Evolutionary conservation across 108 stramenopile genomes (phyloP).

Genomic region (Fistulifera solaris): DNA sequence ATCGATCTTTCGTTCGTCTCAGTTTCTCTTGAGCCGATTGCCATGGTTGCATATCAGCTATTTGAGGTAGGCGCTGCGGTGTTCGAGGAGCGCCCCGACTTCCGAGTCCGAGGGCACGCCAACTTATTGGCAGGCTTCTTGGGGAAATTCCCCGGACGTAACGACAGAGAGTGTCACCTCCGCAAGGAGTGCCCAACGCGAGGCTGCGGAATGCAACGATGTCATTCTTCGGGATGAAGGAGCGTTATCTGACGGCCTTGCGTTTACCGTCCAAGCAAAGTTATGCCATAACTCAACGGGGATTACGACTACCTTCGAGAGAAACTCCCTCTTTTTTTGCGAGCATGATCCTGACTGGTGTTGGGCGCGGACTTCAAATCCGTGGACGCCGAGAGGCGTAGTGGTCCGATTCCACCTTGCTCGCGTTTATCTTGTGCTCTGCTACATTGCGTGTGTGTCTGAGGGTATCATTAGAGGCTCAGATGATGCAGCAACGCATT

Average conservation of each 20-base stretch:
- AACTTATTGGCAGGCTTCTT: slow-evolving; percentile 30
- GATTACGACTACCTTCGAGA: slow-evolving; percentile 32
- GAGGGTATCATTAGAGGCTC: too few species aligned
- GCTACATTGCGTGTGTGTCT: too few species aligned
- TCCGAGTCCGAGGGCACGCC: slow-evolving; percentile 35
- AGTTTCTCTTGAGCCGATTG: too few species aligned
- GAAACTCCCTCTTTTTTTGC: slow-evolving; percentile 24
- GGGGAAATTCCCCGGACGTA: slow-evolving; percentile 82
- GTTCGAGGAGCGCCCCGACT: slow-evolving; percentile 62
- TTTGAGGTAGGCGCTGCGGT: slow-evolving; percentile 3
- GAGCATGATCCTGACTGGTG: slow-evolving; percentile 82
- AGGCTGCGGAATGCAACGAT: slow-evolving; percentile 21
- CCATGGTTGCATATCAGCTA: too few species aligned
- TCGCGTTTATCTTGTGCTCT: slow-evolving; percentile 45
- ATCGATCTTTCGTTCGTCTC: too few species aligned
- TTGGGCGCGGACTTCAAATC: slow-evolving; percentile 81
- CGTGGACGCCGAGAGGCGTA: slow-evolving; percentile 72
- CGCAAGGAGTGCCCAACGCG: slow-evolving; percentile 51
- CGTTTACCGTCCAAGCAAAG: slow-evolving; percentile 61
- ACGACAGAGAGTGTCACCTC: slow-evolving; percentile 58
- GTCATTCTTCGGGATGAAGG: slow-evolving; percentile 31
- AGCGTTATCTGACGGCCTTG: slow-evolving; percentile 19
- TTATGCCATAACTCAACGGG: slow-evolving; percentile 74
- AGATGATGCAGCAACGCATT: too few species aligned
- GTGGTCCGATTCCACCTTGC: slow-evolving; percentile 87